Conservation (phyloP, 306 rosid genomes). For the Cicer chorassanicum region DNA sequence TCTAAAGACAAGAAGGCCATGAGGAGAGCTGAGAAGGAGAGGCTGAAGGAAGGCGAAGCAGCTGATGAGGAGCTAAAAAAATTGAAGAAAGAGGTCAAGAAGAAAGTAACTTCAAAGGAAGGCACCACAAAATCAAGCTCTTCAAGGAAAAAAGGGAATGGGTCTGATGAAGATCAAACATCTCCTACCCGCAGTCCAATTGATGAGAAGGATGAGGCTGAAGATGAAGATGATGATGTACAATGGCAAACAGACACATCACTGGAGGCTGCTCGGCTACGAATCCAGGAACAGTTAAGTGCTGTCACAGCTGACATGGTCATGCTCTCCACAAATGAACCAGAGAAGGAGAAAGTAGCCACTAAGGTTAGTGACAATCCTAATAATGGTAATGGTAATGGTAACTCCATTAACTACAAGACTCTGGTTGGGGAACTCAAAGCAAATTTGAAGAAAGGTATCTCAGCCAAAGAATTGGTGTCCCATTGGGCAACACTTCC, state of each 20-base stretch:
- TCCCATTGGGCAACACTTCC: conserved; percentile 43
- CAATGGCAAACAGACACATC: conserved; percentile 77
- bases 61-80: conserved; percentile 70
- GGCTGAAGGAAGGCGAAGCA: conserved; percentile 68
- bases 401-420: conserved; percentile 30
- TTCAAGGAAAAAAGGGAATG: conserved; percentile 58
- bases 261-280: conserved; percentile 61
- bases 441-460: conserved; percentile 52
- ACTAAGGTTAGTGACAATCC: conserved; percentile 24
- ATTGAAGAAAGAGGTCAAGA: conserved; percentile 63
- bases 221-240: conserved; percentile 51
- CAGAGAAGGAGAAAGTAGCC: conserved; percentile 47
- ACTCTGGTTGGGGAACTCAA: conserved; percentile 54
- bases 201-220: conserved; percentile 50
- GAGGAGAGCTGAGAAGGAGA: conserved; percentile 79
- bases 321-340: conserved; percentile 61
- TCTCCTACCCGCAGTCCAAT: conserved; percentile 58
- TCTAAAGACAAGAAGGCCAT: conserved; percentile 70
- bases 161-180: conserved; percentile 64
- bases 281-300: conserved; percentile 67
- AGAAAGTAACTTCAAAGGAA: conserved; percentile 58
- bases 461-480: conserved; percentile 47
- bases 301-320: conserved; percentile 76
- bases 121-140: conserved; percentile 48
- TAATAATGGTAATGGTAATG: conserved; percentile 52